Conservation (phyloP, 2,329 filamentous ascomycete species). For the Diplodia sapinea region DNA sequence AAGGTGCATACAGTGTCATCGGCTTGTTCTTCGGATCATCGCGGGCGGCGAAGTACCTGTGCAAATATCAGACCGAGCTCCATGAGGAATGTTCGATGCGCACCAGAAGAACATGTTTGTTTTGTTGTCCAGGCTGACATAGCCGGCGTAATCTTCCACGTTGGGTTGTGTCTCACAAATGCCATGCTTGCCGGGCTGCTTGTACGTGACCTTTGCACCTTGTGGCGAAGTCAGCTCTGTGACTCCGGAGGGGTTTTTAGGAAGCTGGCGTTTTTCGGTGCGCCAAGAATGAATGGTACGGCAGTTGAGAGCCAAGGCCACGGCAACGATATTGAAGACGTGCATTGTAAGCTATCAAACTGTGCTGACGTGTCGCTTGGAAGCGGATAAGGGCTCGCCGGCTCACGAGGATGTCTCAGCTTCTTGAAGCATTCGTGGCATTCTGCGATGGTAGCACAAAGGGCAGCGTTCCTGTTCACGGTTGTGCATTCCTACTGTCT, state of each 20-base stretch:
- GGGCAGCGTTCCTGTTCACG: neutral
- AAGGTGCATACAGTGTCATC: neutral
- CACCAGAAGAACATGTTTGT: constrained; percentile 54
- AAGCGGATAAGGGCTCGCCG: neutral
- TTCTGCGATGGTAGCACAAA: neutral
- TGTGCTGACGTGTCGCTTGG: neutral
- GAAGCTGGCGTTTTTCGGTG: neutral
- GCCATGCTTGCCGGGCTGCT: constrained; percentile 40
- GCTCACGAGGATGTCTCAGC: neutral
- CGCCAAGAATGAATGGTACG: neutral
- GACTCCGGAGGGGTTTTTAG: constrained; percentile 37
- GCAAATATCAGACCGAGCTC: neutral
- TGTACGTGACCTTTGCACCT: constrained; percentile 9
- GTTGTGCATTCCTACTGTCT: neutral
- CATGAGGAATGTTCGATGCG: too few relatives aligned
- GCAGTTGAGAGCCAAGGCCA: constrained; percentile 1
- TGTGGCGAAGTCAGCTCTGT: constrained; percentile 38
- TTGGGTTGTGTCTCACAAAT: constrained; percentile 48
- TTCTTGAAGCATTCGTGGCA: neutral
- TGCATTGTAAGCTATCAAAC: neutral
- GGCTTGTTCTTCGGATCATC: neutral
- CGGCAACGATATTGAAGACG: neutral
- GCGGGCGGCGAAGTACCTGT: neutral
- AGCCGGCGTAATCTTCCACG: constrained; percentile 48
- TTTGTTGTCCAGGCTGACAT: constrained; percentile 45